These are phyloP conservation scores for Blastomyces gilchristii DNA, from an alignment of 2,329 filamentous ascomycete genomes.

Conservation along the genomic window DNA sequence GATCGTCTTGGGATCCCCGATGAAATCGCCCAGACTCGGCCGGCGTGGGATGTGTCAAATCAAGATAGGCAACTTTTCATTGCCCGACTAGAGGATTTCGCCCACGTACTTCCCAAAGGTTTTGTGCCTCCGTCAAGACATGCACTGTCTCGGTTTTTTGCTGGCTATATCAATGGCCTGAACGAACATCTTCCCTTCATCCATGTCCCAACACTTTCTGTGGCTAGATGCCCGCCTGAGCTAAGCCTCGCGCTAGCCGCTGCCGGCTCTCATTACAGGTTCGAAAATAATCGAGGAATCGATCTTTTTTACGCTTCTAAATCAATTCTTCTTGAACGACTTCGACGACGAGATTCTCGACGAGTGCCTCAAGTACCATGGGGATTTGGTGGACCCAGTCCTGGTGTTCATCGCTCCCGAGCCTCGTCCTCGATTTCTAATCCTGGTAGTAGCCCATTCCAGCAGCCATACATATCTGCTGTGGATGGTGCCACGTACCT, in stretches of 20 bases:
- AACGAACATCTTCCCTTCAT: conserved; percentile 45
- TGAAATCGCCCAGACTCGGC: conserved; percentile 30
- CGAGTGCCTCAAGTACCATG: conserved; percentile 33
- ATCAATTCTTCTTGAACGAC: conserved; percentile 43
- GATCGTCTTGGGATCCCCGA: conserved; percentile 34
- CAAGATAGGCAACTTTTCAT: conserved; percentile 37
- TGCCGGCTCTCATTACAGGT: conserved; percentile 40
- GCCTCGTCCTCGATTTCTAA: conserved; percentile 35
- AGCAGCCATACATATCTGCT: conserved; percentile 27
- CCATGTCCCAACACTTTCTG: conserved; percentile 40
- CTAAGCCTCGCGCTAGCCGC: conserved; percentile 43
- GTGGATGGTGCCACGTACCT: conserved; percentile 28
- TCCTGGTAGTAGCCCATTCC: conserved; percentile 35
- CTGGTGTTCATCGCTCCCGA: conserved; percentile 28
- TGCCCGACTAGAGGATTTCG: conserved; percentile 37
- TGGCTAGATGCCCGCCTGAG: conserved; percentile 38
- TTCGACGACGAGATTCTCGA: conserved; percentile 41
- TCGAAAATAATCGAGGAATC: conserved; percentile 43
- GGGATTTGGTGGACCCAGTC: conserved; percentile 33
- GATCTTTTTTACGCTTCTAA: conserved; percentile 49
- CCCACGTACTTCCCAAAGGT: conserved; percentile 36
- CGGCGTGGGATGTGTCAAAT: conserved; percentile 40
- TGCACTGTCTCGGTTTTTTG: conserved; percentile 40
- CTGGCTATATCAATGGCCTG: conserved; percentile 43
- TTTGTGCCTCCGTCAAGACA: conserved; percentile 42